These are phyloP conservation scores for grape (Vitis vinifera) DNA, from an alignment of 164 flowering plant genomes.

Conservation along the genomic window DNA sequence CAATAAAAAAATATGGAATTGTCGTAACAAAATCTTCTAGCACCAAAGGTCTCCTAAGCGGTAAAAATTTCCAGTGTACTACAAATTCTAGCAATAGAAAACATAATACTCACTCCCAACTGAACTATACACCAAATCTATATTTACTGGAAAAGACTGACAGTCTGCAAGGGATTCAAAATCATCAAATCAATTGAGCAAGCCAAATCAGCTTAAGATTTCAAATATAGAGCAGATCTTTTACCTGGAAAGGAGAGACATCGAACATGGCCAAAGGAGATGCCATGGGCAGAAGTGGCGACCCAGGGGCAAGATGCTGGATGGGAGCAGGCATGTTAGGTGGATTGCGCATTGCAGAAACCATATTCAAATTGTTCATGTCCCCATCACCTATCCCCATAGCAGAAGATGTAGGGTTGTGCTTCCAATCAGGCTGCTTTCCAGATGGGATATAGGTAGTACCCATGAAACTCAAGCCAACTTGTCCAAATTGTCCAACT, in stretches of 20 bases:
- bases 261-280: conserved; percentile 89
- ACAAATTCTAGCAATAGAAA: too few relatives aligned
- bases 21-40: too few relatives aligned
- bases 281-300: conserved; percentile 78
- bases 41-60: too few relatives aligned
- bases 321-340: conserved; percentile 57
- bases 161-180: too few relatives aligned
- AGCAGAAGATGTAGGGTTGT: conserved; percentile 59
- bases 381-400: conserved; percentile 61
- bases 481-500: conserved; percentile 94
- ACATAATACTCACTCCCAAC: too few relatives aligned
- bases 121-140: too few relatives aligned
- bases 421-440: conserved; percentile 97
- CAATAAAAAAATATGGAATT: too few relatives aligned
- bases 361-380: conserved; percentile 49
- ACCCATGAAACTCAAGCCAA: conserved; percentile 97
- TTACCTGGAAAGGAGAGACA: conserved; percentile 91
- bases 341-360: conserved; percentile 56
- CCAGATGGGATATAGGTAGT: conserved; percentile 88
- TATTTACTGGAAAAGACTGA: too few relatives aligned
- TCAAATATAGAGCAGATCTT: conserved; percentile 5
- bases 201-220: not conserved
- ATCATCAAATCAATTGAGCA: too few relatives aligned
- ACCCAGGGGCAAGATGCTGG: conserved; percentile 88
- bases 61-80: too few relatives aligned